Base-by-base conservation (phyloP, 2,329 filamentous ascomycete species). In the Colletotrichum siamense region DNA sequence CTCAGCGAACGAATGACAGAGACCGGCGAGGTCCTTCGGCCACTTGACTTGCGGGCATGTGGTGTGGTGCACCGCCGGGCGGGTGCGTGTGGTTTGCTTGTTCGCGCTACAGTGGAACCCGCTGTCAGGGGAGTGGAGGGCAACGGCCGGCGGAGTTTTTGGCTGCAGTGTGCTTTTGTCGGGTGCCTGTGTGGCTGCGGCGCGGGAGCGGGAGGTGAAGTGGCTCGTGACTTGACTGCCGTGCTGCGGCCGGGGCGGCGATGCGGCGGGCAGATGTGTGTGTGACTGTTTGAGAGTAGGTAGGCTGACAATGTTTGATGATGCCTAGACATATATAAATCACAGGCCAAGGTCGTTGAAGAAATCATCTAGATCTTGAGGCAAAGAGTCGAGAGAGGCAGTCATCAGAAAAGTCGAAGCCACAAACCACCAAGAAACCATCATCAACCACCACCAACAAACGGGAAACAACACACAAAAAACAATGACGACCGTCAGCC, bases 401-500 rank as follows among this genome's bases (percentile, higher is more conserved):
- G 16, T 44, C 39, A 26, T 30, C 24, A 26, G 6, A 59, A 59
- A 28, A 32, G 30, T 12, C 3, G n/a, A 52, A 34, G n/a, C 16
- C 26, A 55, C 8, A 34, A 34, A 7, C 24, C 10, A 61, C 3
- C 9, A 26, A 61, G 28, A 4, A 32, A 12, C 13, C 12, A 36
- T 36, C 22, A 36, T 18, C 36, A 16, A 22, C 30, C 6, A 32
- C 32, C 66, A 67, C 61, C 22, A 72, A 16, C n/a, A 15, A 39
- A 59, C 44, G 32, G 10, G 8, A 44, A 22, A 26, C 1, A 18
- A 28, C 39, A 32, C 28, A 24, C 6, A 6, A 66, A 28, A 30
- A 10, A 65, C 15, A 28, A 76, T 74, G 64, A 93, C 90, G 91
- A 93, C 93, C 80, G 89, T 91, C 80, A 93, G 90, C 70, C 92